Evolutionary conservation across 225 moss, liverwort and hornwort species (phyloP).

Genomic region (Straminergon stramineum): DNA sequence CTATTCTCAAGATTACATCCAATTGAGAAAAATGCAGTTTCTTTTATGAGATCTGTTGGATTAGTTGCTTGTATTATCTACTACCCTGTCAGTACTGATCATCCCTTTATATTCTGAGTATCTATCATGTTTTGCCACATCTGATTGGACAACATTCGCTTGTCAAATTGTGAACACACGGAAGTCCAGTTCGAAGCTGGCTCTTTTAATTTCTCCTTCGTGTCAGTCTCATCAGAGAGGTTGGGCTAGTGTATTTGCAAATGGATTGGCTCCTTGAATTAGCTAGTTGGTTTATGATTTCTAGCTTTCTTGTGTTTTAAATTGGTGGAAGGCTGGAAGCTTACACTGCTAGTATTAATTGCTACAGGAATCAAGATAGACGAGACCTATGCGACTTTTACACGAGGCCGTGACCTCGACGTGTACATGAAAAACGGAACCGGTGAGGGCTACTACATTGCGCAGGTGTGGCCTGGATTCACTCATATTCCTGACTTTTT

Average conservation of each 20-base stretch:
- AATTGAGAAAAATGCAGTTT: not conserved
- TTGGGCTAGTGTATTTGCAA: not conserved
- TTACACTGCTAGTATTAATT: not conserved
- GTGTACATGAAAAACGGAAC: slow-evolving; percentile 42
- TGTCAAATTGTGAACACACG: not conserved
- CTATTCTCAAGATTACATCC: no score
- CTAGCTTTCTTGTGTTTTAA: not conserved
- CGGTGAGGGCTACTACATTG: slow-evolving; percentile 32
- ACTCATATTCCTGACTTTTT: slow-evolving; percentile 57
- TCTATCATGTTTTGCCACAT: not conserved
- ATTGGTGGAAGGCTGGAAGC: not conserved
- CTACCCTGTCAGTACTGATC: not conserved
- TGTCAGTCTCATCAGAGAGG: not conserved
- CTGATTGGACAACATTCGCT: not conserved
- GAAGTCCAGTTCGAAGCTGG: not conserved
- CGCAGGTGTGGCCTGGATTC: slow-evolving; percentile 77
- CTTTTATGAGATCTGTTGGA: not conserved
- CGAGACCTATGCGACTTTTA: slow-evolving; percentile 34
- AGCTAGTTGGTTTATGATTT: not conserved
- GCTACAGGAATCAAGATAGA: slow-evolving; percentile 31
- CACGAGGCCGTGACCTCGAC: slow-evolving; percentile 34
- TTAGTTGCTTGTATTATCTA: not conserved
- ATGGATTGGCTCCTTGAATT: not conserved
- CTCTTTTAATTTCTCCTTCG: not conserved
- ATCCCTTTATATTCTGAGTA: not conserved